A percentile compares a stretch with the other conserved stretches of the same genome.
phyloP scores from a whole-genome alignment of 139 green algal species.

The Dunaliella sp. region DNA sequence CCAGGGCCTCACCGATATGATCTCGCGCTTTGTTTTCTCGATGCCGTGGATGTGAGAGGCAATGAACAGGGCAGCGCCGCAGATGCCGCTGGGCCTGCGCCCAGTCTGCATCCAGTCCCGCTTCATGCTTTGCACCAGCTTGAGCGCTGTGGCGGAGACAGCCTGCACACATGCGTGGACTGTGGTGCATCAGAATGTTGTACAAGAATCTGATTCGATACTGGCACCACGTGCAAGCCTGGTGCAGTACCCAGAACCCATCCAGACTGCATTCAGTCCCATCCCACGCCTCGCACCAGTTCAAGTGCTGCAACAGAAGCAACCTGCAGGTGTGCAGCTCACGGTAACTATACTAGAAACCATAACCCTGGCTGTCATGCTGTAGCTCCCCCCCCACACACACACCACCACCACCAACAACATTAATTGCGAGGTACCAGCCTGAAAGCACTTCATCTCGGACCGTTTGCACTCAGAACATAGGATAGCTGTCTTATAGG shows the following conservation, averaged over 20 bases:
- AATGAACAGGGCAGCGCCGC: conserved; percentile 93
- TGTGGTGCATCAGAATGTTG: background rate
- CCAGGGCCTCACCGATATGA: conserved; percentile 41
- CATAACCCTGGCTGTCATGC: too few relatives aligned
- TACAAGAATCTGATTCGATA: too few relatives aligned
- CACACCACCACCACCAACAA: too few relatives aligned
- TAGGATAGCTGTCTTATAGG: too few relatives aligned
- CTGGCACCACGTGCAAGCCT: too few relatives aligned
- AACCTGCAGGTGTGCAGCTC: background rate
- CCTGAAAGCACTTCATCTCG: too few relatives aligned
- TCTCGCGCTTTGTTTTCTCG: conserved; percentile 70
- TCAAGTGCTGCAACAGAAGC: background rate
- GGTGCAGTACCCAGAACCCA: background rate
- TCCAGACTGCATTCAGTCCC: background rate
- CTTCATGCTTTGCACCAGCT: conserved; percentile 95
- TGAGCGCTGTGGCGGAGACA: conserved; percentile 82
- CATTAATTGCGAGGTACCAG: too few relatives aligned
- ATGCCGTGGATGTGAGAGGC: conserved; percentile 89
- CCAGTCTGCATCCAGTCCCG: conserved; percentile 99
- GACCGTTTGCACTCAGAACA: too few relatives aligned
- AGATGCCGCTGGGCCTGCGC: conserved; percentile 84
- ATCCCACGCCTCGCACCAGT: background rate
- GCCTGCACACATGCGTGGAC: conserved; percentile 7
- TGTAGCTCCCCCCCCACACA: too few relatives aligned
- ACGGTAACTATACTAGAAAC: too few relatives aligned